Evolutionary conservation across 2,329 filamentous ascomycete species (phyloP).

Genomic region (Alternaria rosae): DNA sequence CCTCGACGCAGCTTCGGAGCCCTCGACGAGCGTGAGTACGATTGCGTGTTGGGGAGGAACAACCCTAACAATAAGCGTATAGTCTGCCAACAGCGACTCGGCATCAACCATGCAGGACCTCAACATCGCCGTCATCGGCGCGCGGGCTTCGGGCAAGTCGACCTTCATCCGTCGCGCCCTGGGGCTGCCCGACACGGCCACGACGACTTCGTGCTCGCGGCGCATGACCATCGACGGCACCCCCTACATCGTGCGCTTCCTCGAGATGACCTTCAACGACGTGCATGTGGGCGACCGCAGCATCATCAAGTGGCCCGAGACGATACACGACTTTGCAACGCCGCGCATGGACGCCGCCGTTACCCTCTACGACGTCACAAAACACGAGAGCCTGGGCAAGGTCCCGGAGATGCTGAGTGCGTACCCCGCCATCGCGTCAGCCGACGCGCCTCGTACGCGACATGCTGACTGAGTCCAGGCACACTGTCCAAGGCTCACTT

Average conservation of each 20-base stretch:
- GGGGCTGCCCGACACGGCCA: slow-evolving; percentile 57
- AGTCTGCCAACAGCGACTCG: slow-evolving; percentile 41
- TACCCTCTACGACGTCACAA: slow-evolving; percentile 86
- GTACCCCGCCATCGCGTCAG: slow-evolving; percentile 46
- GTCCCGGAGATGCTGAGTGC: slow-evolving; percentile 81
- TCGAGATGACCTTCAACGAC: slow-evolving; percentile 63
- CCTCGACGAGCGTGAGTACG: slow-evolving; percentile 40
- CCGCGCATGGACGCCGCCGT: slow-evolving; percentile 83
- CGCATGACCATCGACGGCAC: slow-evolving; percentile 65
- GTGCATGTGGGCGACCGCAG: slow-evolving; percentile 60
- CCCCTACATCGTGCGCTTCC: slow-evolving; percentile 63
- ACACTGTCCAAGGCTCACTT: slow-evolving; percentile 75
- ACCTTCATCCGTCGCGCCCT: slow-evolving; percentile 66
- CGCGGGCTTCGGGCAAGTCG: slow-evolving; percentile 63
- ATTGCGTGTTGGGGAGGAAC: too few relatives aligned
- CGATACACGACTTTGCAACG: slow-evolving; percentile 69
- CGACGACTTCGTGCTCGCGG: slow-evolving; percentile 55
- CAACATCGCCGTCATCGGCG: slow-evolving; percentile 66
- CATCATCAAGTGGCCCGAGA: slow-evolving; percentile 65
- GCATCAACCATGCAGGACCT: slow-evolving; percentile 58
- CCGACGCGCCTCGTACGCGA: slow-evolving; percentile 1
- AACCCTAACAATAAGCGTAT: too few relatives aligned
- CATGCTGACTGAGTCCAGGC: slow-evolving; percentile 60
- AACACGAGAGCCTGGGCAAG: slow-evolving; percentile 75
- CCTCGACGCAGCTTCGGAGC: slow-evolving; percentile 27